Conservation (phyloP, 139 green algal species). For the Mychonastes homosphaera region DNA sequence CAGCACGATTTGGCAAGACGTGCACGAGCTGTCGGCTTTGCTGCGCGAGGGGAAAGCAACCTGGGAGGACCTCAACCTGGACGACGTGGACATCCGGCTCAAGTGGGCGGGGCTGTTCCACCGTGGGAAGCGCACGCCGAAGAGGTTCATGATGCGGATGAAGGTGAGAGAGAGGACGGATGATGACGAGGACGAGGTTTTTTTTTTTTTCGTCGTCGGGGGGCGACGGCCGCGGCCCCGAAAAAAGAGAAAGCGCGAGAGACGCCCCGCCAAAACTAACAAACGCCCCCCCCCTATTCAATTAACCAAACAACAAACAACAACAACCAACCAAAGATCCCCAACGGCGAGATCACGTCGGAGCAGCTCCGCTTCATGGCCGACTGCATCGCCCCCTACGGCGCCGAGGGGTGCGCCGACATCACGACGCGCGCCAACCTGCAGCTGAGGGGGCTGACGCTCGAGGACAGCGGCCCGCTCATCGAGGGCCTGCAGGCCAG, state of each 20-base stretch:
- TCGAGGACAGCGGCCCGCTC: slow-evolving; percentile 32
- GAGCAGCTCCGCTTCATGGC: slow-evolving; percentile 65
- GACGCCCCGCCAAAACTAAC: too few species aligned
- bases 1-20: slow-evolving; percentile 61
- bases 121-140: slow-evolving; percentile 77
- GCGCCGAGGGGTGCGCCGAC: slow-evolving; percentile 81
- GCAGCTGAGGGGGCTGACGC: slow-evolving; percentile 80
- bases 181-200: neutral
- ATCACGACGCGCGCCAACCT: slow-evolving; percentile 96
- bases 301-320: too few species aligned
- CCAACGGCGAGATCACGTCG: slow-evolving; percentile 74
- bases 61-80: slow-evolving; percentile 70
- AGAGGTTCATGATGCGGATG: slow-evolving; percentile 97
- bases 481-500: slow-evolving; percentile 16
- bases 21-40: slow-evolving; percentile 32
- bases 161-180: slow-evolving; percentile 43
- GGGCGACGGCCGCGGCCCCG: neutral
- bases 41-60: slow-evolving; percentile 65
- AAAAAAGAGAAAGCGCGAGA: neutral
- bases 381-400: slow-evolving; percentile 60
- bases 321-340: slow-evolving; percentile 49
- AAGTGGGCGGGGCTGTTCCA: slow-evolving; percentile 99
- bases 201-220: neutral
- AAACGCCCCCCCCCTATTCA: too few species aligned
- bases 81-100: slow-evolving; percentile 89